Evolutionary conservation across 2,329 filamentous ascomycete genomes (phyloP).

Genomic region (Sarocladium oryzae): DNA sequence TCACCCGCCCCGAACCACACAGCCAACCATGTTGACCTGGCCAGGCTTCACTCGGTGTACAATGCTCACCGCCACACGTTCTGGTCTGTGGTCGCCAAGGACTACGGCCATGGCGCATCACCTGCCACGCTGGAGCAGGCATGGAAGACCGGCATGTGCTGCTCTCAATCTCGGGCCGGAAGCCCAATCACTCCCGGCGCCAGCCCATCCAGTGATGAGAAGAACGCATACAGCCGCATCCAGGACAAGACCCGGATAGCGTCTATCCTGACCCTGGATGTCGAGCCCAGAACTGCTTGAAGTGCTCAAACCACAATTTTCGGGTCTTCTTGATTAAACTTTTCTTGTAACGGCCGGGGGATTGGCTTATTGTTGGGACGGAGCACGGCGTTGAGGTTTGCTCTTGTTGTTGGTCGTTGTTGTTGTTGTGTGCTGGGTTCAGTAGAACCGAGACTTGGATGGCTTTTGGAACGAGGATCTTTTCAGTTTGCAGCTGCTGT

Average conservation of each 20-base stretch:
- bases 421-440: background rate
- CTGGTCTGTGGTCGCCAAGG: constrained; percentile 64
- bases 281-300: background rate
- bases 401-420: no score
- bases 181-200: constrained; percentile 49
- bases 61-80: constrained; percentile 63
- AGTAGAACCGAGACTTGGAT: background rate
- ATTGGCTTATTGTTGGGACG: background rate
- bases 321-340: background rate
- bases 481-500: background rate
- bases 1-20: constrained; percentile 26
- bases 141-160: constrained; percentile 49
- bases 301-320: background rate
- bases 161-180: constrained; percentile 29
- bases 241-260: constrained; percentile 8
- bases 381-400: constrained; percentile 2
- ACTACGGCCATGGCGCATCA: constrained; percentile 60
- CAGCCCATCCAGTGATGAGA: constrained; percentile 29
- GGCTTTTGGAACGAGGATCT: background rate
- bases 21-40: constrained; percentile 50
- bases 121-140: constrained; percentile 62
- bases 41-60: constrained; percentile 64
- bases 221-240: constrained; percentile 3
- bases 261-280: constrained; percentile 5
- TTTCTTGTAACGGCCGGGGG: constrained; percentile 3